These are phyloP conservation scores for Cynara cardunculus DNA, from an alignment of 129 eudicot genomes.

Conservation along the genomic window DNA sequence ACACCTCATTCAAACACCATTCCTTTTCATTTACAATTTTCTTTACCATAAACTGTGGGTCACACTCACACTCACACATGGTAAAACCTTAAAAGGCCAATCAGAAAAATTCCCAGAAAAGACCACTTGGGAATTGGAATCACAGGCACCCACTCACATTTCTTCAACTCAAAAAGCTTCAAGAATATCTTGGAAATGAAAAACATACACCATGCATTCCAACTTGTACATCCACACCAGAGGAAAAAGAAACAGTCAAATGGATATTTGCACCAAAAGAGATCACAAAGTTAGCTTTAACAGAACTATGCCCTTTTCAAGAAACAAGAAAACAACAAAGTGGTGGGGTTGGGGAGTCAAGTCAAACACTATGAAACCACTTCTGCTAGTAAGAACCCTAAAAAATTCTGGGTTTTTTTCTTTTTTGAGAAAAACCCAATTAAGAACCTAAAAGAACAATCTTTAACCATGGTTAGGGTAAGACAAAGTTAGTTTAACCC, in stretches of 20 bases:
- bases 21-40: neutral
- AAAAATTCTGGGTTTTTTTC: neutral
- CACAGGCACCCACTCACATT: neutral
- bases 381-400: constrained; percentile 7
- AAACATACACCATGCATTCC: constrained; percentile 1
- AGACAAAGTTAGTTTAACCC: constrained; percentile 8
- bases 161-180: neutral
- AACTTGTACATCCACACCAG: neutral
- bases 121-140: constrained; percentile 25
- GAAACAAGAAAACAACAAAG: constrained; percentile 6
- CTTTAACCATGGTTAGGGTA: constrained; percentile 17
- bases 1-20: neutral
- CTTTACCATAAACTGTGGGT: constrained; percentile 8
- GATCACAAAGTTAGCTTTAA: constrained; percentile 16
- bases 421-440: constrained; percentile 9
- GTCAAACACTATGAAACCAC: constrained; percentile 15
- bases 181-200: constrained; percentile 16
- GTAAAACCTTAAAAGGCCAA: constrained; percentile 15
- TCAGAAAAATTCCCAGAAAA: constrained; percentile 8
- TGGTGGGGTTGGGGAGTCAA: constrained; percentile 17
- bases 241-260: neutral
- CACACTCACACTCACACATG: constrained; percentile 28
- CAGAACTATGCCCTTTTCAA: constrained; percentile 12
- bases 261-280: constrained; percentile 10
- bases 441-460: constrained; percentile 13